These are phyloP conservation scores for Paracoccidioides lutzii DNA, from an alignment of 2,329 filamentous ascomycete genomes.

Conservation along the genomic window DNA sequence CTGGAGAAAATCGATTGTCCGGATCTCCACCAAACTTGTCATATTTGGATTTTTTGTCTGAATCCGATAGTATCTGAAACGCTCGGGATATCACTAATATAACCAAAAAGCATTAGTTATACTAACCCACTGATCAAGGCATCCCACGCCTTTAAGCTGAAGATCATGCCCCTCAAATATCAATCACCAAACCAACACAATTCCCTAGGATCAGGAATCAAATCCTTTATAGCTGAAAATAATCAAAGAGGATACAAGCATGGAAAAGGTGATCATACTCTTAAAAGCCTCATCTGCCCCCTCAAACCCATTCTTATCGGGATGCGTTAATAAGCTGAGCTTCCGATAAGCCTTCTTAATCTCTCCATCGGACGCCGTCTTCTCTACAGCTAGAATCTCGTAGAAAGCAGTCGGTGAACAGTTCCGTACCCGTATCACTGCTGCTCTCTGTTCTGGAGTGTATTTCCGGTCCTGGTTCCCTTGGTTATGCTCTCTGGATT, in stretches of 20 bases:
- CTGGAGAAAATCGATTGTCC: slow-evolving; percentile 64
- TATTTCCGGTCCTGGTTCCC: slow-evolving; percentile 47
- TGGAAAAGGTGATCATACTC: slow-evolving; percentile 37
- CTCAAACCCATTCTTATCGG: slow-evolving; percentile 95
- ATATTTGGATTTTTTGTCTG: slow-evolving; percentile 81
- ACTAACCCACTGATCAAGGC: not conserved
- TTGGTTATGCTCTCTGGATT: slow-evolving; percentile 37
- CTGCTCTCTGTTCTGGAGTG: slow-evolving; percentile 81
- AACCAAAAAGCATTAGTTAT: slow-evolving; percentile 1
- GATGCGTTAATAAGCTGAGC: slow-evolving; percentile 84
- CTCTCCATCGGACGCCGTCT: slow-evolving; percentile 59
- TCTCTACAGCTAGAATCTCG: slow-evolving; percentile 71
- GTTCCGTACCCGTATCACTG: slow-evolving; percentile 74
- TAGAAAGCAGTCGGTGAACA: slow-evolving; percentile 85
- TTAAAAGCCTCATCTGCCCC: slow-evolving; percentile 97
- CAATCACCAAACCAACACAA: not conserved
- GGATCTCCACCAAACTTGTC: slow-evolving; percentile 87
- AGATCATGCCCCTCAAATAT: not conserved
- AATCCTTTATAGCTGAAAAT: not conserved
- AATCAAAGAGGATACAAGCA: not conserved
- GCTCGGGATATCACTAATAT: slow-evolving; percentile 68
- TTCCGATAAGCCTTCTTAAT: slow-evolving; percentile 98
- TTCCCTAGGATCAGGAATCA: too few species aligned
- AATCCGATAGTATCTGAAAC: slow-evolving; percentile 83
- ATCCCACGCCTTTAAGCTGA: not conserved